phyloP scores from a whole-genome alignment of 441 rosid species.

The Populus tomentosa region DNA sequence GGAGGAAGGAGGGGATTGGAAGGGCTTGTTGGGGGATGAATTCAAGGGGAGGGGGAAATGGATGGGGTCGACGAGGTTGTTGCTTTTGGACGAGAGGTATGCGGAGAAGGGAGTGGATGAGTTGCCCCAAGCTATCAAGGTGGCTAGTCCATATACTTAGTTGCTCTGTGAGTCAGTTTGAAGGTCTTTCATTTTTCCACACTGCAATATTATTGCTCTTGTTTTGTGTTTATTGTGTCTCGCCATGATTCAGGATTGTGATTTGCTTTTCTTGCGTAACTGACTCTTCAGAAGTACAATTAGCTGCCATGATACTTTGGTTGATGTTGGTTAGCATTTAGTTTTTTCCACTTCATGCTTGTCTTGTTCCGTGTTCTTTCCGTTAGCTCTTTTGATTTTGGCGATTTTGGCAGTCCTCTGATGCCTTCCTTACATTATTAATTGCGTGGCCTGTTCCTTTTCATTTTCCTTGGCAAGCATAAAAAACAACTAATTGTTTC shows the following conservation, averaged over 20 bases:
- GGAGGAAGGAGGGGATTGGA: constrained; percentile 44
- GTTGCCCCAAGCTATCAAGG: constrained; percentile 88
- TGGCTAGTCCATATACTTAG: constrained; percentile 21
- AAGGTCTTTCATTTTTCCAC: neutral
- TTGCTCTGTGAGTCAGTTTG: constrained; percentile 17
- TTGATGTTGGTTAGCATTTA: neutral
- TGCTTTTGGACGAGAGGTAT: constrained; percentile 81
- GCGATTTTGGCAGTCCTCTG: neutral
- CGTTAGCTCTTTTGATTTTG: neutral
- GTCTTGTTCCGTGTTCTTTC: neutral
- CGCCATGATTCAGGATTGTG: neutral
- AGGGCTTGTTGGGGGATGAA: constrained; percentile 66
- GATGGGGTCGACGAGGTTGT: constrained; percentile 79
- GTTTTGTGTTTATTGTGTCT: neutral
- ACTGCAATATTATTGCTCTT: neutral
- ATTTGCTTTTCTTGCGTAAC: neutral
- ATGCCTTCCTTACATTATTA: neutral
- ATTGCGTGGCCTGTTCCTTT: neutral
- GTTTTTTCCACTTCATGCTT: neutral
- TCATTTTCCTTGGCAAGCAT: neutral
- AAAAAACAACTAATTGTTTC: neutral
- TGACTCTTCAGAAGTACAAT: neutral
- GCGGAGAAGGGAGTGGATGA: constrained; percentile 47
- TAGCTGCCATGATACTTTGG: neutral
- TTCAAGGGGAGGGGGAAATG: constrained; percentile 56